phyloP scores from a whole-genome alignment of 2,329 filamentous ascomycete species.

The Aspergillus phoenicis region DNA sequence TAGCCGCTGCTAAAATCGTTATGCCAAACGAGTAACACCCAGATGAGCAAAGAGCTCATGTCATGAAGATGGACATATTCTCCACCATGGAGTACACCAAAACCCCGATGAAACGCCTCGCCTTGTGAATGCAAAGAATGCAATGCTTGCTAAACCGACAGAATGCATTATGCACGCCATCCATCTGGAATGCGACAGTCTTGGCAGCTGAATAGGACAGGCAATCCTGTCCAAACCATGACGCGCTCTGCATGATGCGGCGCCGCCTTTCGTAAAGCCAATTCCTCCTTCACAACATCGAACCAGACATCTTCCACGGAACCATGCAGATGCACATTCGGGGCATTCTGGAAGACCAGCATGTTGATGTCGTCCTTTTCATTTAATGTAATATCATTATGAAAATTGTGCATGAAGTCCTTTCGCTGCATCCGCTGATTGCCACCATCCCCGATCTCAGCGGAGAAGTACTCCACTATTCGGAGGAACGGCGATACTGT shows the following conservation, averaged over 20 bases:
- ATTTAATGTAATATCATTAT: slow-evolving; percentile 41
- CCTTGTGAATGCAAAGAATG: slow-evolving; percentile 5
- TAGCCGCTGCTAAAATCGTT: not conserved
- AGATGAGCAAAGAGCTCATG: slow-evolving; percentile 14
- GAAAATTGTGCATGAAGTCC: slow-evolving; percentile 48
- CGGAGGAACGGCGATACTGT: slow-evolving; percentile 43
- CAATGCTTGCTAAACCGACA: slow-evolving; percentile 10
- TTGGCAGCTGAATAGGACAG: slow-evolving; percentile 40
- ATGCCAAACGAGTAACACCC: slow-evolving; percentile 2
- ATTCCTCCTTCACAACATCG: slow-evolving; percentile 37
- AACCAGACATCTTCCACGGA: slow-evolving; percentile 46
- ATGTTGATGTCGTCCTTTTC: slow-evolving; percentile 43
- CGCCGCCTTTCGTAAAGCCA: slow-evolving; percentile 30
- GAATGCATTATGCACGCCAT: slow-evolving; percentile 35
- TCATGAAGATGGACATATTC: slow-evolving; percentile 11
- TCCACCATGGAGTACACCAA: slow-evolving; percentile 5
- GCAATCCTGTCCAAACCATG: slow-evolving; percentile 37
- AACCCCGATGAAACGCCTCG: slow-evolving; percentile 14
- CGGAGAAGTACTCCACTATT: slow-evolving; percentile 47
- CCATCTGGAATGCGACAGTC: slow-evolving; percentile 34
- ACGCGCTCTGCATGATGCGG: slow-evolving; percentile 40
- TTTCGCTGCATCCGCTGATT: slow-evolving; percentile 45
- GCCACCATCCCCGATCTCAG: slow-evolving; percentile 46
- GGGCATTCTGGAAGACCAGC: slow-evolving; percentile 37
- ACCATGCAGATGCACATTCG: slow-evolving; percentile 33